Evolutionary conservation across 305 asterid species (phyloP), one percentile per base, ranked within the genome.

Genomic region (Salvia sclarea): DNA sequence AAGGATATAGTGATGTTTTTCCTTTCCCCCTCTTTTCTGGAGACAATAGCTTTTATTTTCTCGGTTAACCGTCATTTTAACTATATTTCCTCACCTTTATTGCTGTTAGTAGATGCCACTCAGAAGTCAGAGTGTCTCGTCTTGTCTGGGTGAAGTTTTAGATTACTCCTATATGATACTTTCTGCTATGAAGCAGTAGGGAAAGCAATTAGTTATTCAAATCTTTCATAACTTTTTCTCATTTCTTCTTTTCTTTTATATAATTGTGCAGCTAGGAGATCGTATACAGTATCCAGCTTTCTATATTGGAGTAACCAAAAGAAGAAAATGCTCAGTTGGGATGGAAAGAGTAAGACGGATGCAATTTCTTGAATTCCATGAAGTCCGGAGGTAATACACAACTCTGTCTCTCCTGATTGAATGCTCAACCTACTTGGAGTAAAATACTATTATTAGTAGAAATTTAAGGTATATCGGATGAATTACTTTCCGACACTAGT

Each of bases 311-410:
- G 95, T 92, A 52, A 82, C 68, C 1, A 90, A 92, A 72, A 82
- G 83, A 67, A 83, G 96, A 73, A 88, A 80, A 72, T 85, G 95
- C 80, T 81, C 90, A 18, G 64, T 92, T 78, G 90, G 97, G 76
- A 20, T 4, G 71, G 90, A 83, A 75, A 86, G 76, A 77, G 84
- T 71, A 58, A 79, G 83, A 68, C 78, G 87, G 82, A 65, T 86
- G 82, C 88, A 81, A 40, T 83, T 83, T 69, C 83, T 77, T 73
- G 97, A 88, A 79, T 90, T 92, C 79, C 98, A 92, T 73, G 90
- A 85, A 61, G 88, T 88, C 72, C 18, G 44, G 31, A 84, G 91
- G 98, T 90, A 82, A 83, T 76, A n/a, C 37, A 22, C 78, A 47
- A 60, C 59, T 64, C 59, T 49, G 31, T 50, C 56, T 60, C 5